Percentiles rank a stretch among this genome's conserved stretches.
phyloP scores from a whole-genome alignment of 225 moss, liverwort and hornwort genomes.

The Polytrichum formosum region DNA sequence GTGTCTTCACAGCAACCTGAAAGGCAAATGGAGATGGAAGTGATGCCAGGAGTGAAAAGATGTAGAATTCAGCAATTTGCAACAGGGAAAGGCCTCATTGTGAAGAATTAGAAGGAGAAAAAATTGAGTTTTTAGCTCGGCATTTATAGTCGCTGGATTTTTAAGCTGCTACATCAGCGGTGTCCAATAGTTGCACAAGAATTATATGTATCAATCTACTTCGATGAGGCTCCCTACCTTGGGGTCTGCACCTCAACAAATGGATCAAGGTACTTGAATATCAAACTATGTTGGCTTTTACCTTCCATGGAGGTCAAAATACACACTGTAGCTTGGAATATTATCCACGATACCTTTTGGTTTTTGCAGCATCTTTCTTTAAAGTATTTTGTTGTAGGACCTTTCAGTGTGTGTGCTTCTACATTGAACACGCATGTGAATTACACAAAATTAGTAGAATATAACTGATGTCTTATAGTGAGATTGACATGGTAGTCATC shows the following conservation, averaged over 20 bases:
- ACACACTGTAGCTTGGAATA: background rate
- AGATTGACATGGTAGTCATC: no score
- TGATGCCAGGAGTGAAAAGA: slow-evolving; percentile 20
- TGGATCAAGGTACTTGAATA: slow-evolving; percentile 38
- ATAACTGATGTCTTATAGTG: no score
- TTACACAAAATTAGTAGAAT: no score
- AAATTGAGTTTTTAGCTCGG: slow-evolving; percentile 2
- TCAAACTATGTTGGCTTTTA: slow-evolving; percentile 9
- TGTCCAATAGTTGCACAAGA: slow-evolving; percentile 1
- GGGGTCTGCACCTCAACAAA: slow-evolving; percentile 39
- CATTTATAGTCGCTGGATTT: slow-evolving; percentile 4
- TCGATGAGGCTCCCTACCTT: slow-evolving; percentile 20
- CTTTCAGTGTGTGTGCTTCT: background rate
- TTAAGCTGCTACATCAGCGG: slow-evolving; percentile 11
- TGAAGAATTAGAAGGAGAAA: slow-evolving; percentile 5
- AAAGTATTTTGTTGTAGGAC: background rate
- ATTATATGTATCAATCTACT: slow-evolving; percentile 33
- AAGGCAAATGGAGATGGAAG: slow-evolving; percentile 46
- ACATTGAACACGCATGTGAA: no score
- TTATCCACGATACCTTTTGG: background rate
- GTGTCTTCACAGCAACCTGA: slow-evolving; percentile 19
- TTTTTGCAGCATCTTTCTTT: background rate
- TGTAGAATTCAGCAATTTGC: slow-evolving; percentile 12
- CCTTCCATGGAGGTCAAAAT: background rate
- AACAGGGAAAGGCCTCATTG: slow-evolving; percentile 17